A percentile compares a stretch with the other conserved stretches of the same genome.
Conservation (phyloP, 108 stramenopile genomes). For the Nitzschia palea region DNA sequence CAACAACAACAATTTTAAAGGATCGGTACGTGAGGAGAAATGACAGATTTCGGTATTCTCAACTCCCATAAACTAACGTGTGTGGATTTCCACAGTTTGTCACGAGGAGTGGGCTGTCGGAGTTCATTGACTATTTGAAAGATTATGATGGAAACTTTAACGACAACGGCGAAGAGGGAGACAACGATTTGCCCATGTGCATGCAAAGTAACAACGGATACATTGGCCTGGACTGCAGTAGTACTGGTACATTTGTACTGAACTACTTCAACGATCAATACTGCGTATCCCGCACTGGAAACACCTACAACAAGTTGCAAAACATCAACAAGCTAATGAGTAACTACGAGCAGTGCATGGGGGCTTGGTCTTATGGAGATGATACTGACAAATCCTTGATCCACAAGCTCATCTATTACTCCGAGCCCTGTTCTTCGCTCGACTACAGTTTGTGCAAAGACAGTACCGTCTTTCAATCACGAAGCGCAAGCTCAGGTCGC, state of each 20-base stretch:
- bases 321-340: slow-evolving; percentile 64
- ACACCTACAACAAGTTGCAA: slow-evolving; percentile 51
- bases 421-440: slow-evolving; percentile 57
- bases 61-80: background rate
- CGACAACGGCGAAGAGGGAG: slow-evolving; percentile 32
- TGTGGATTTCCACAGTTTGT: slow-evolving; percentile 51
- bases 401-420: slow-evolving; percentile 46
- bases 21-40: slow-evolving; percentile 64
- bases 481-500: slow-evolving; percentile 20
- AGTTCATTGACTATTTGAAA: slow-evolving; percentile 66
- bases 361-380: slow-evolving; percentile 27
- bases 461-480: slow-evolving; percentile 20
- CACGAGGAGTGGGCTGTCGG: slow-evolving; percentile 65
- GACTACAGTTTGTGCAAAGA: slow-evolving; percentile 58
- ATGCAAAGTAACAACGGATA: slow-evolving; percentile 59
- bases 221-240: slow-evolving; percentile 63
- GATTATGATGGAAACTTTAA: slow-evolving; percentile 55
- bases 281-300: slow-evolving; percentile 57
- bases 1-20: slow-evolving; percentile 54
- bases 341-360: slow-evolving; percentile 39
- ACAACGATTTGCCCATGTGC: slow-evolving; percentile 64
- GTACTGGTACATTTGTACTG: slow-evolving; percentile 64
- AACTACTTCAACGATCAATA: slow-evolving; percentile 74
- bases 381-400: slow-evolving; percentile 43
- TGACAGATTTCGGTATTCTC: background rate